Percentiles rank a stretch among this genome's conserved stretches.
Conservation (phyloP, 148 eudicot genomes). For the Chenopodium album region DNA sequence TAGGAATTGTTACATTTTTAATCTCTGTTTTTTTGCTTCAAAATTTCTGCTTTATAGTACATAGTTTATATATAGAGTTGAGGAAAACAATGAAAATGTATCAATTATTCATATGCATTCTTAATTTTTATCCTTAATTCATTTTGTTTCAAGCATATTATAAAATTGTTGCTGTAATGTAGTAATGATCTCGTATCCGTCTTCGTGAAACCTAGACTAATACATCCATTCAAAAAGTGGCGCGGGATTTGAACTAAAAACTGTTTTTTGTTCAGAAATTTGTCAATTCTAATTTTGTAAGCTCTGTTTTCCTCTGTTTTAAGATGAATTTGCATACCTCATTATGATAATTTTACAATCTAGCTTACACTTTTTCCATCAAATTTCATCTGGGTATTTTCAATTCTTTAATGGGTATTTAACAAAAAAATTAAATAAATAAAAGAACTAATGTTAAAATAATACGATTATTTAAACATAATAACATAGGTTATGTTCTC, state of each 20-base stretch:
- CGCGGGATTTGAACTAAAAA: neutral
- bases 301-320: slow-evolving; percentile 33
- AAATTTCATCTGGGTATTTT: slow-evolving; percentile 20
- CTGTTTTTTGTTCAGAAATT: neutral
- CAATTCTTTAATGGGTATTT: neutral
- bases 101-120: too few relatives aligned
- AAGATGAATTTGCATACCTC: neutral
- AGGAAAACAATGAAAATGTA: too few relatives aligned
- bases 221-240: too few relatives aligned
- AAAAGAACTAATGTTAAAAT: too few relatives aligned
- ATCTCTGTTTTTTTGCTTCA: neutral
- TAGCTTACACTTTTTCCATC: neutral
- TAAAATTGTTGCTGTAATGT: neutral
- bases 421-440: too few relatives aligned
- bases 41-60: neutral
- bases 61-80: too few relatives aligned
- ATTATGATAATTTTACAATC: neutral
- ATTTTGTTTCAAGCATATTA: neutral
- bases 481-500: slow-evolving; percentile 15
- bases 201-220: too few relatives aligned
- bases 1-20: too few relatives aligned
- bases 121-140: neutral
- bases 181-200: neutral
- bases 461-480: neutral
- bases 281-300: too few relatives aligned